Conservation (phyloP, 2,329 filamentous ascomycete species). For the Arthrobotrys iridis region DNA sequence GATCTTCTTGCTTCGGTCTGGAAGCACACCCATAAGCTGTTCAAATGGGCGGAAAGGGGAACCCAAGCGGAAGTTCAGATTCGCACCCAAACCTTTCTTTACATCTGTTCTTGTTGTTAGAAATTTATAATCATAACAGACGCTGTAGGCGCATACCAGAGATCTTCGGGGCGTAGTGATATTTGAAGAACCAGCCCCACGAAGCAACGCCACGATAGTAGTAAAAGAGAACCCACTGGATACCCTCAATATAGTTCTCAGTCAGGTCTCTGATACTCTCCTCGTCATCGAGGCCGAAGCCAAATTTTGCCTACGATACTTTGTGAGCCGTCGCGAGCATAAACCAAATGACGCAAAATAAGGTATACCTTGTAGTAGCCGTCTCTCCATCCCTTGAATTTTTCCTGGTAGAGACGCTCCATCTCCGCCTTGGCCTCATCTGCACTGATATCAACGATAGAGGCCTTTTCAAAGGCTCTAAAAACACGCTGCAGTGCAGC, state of each 20-base stretch:
- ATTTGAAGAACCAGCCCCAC: slow-evolving; percentile 98
- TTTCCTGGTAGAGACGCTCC: slow-evolving; percentile 85
- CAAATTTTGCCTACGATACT: slow-evolving; percentile 76
- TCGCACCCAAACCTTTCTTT: slow-evolving; percentile 82
- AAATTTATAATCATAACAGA: not conserved
- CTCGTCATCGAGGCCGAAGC: slow-evolving; percentile 83
- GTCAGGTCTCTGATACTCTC: slow-evolving; percentile 82
- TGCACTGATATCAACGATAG: slow-evolving; percentile 79
- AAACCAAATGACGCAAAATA: not conserved
- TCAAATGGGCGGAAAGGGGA: slow-evolving; percentile 95
- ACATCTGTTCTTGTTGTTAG: slow-evolving; percentile 72
- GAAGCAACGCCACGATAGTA: slow-evolving; percentile 97
- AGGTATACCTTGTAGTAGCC: slow-evolving; percentile 76
- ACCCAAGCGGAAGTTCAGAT: slow-evolving; percentile 91
- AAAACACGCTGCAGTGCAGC: slow-evolving; percentile 85
- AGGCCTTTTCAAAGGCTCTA: slow-evolving; percentile 89
- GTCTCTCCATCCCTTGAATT: slow-evolving; percentile 93
- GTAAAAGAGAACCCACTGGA: slow-evolving; percentile 98
- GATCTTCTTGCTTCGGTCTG: slow-evolving; percentile 96
- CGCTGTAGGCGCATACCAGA: slow-evolving; percentile 67
- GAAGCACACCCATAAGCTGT: slow-evolving; percentile 97
- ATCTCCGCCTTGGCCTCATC: slow-evolving; percentile 82
- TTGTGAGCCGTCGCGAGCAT: not conserved
- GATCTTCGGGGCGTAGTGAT: slow-evolving; percentile 97
- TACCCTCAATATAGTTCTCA: slow-evolving; percentile 95